Evolutionary conservation across 177 flowering plant genomes (phyloP).

Genomic region (Vitis hybrid): DNA sequence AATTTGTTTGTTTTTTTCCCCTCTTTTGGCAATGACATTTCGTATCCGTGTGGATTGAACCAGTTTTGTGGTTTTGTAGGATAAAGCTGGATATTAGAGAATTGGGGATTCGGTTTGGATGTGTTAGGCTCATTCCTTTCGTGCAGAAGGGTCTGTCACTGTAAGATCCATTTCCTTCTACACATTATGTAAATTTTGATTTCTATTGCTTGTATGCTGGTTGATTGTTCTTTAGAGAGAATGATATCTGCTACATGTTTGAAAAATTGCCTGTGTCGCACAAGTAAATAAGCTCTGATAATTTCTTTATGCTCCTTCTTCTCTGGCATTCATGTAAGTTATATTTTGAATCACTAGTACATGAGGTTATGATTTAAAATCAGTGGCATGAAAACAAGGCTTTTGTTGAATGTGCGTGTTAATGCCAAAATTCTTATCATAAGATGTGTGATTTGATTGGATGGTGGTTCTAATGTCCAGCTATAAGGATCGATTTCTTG

Average conservation of each 20-base stretch:
- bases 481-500: slow-evolving; percentile 75
- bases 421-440: neutral
- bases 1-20: neutral
- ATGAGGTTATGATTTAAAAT: no score
- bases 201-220: neutral
- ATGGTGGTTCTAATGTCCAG: slow-evolving; percentile 37
- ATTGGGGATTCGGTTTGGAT: slow-evolving; percentile 90
- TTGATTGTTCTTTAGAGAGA: no score
- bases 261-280: slow-evolving; percentile 20
- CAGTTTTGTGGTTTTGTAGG: slow-evolving; percentile 37
- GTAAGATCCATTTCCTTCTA: slow-evolving; percentile 48
- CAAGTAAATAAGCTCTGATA: no score
- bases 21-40: neutral
- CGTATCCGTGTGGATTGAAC: neutral
- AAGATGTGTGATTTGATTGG: neutral
- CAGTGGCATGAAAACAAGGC: no score
- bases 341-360: no score
- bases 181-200: neutral
- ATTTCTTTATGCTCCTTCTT: no score
- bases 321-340: no score
- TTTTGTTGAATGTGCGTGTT: no score
- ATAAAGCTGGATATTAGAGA: slow-evolving; percentile 80
- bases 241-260: slow-evolving; percentile 14
- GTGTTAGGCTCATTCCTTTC: slow-evolving; percentile 80
- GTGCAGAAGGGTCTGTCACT: slow-evolving; percentile 65